Base-by-base conservation (phyloP, 2,329 filamentous ascomycete genomes). In the Botryosphaeria agaves region DNA sequence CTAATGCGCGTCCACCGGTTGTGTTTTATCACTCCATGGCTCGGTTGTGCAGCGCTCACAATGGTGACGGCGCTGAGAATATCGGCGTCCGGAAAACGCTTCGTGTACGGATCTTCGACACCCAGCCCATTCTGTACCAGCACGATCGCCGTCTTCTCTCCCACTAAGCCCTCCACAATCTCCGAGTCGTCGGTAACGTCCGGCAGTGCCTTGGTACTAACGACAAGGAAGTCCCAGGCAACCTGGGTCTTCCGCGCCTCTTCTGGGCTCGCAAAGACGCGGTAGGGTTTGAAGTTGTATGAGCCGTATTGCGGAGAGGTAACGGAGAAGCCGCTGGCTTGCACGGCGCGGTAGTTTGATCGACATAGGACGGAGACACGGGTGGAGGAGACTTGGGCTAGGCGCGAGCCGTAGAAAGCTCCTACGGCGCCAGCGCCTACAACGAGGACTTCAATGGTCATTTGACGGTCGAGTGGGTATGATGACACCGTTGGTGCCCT, bases 1-100 rank as follows among this genome's bases (percentile, higher is more conserved):
- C 72, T 76, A 35, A 80, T 73, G 24, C 76, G 57, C 26, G 76
- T 82, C 76, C 76, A 82, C 23, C 75, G 65, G 47, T 80, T 79
- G 52, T 82, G 76, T 28, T 66, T 61, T 33, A 82, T 67, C 0
- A 66, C 55, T 4, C 76, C 76, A 15, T 65, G 70, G 3, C 55
- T 52, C 5, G 63, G 66, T 51, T 81, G 76, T 38, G 74, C 76
- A 11, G 72, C 76, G 38, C 69, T 76, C 18, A 76, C 63, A 36
- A 80, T 64, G 2, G 76, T 81, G 18, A 81, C 76, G 15, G 70
- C 76, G 41, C 68, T 76, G 34, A 80, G 53, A 28, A 82, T 69
- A 2, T 67, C 61, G 2, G 64, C 66, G 3, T 45, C 27, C 0
- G 74, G 70, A 41, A 80, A 81, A 4, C 74, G 63, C 30, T 56